Evolutionary conservation across 2,329 filamentous ascomycete genomes (phyloP).

Genomic region (Diaporthe longicolla): DNA sequence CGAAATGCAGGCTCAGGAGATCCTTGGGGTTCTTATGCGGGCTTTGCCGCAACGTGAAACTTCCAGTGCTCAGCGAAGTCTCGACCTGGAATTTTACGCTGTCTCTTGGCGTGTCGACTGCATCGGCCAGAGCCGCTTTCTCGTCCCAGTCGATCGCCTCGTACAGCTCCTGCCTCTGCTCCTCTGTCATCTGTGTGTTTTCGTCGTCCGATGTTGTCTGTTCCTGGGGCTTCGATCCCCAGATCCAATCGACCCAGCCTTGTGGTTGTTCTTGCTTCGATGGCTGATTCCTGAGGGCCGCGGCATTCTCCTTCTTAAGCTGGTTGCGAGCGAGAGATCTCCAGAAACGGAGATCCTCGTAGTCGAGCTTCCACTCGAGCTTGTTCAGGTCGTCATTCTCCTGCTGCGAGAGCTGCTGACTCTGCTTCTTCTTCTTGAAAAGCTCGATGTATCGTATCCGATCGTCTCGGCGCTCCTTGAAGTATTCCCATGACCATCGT

Average conservation of each 20-base stretch:
- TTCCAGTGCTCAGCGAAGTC: constrained; percentile 92
- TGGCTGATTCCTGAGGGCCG: constrained; percentile 78
- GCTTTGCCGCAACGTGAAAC: constrained; percentile 92
- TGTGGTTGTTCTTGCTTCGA: constrained; percentile 70
- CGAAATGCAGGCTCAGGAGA: constrained; percentile 92
- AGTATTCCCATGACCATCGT: constrained; percentile 96
- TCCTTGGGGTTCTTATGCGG: constrained; percentile 84
- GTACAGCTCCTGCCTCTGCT: constrained; percentile 96
- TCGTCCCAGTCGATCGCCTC: constrained; percentile 99
- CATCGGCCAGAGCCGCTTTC: constrained; percentile 88
- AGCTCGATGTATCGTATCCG: constrained; percentile 90
- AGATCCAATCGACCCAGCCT: constrained; percentile 93
- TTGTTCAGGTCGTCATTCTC: constrained; percentile 81
- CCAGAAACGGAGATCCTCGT: constrained; percentile 98
- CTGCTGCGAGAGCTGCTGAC: constrained; percentile 76
- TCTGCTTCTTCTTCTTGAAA: constrained; percentile 93
- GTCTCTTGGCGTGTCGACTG: constrained; percentile 90
- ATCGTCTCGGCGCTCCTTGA: constrained; percentile 92
- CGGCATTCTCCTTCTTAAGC: constrained; percentile 93
- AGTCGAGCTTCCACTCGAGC: constrained; percentile 89
- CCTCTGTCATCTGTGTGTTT: constrained; percentile 90
- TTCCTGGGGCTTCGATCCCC: constrained; percentile 80
- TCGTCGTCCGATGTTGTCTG: constrained; percentile 75
- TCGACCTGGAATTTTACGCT: constrained; percentile 94
- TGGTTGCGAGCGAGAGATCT: constrained; percentile 93